Percentiles rank a stretch among this genome's conserved stretches.
Conservation (phyloP, 495 filamentous ascomycete species). For the Xylaria acuta region DNA sequence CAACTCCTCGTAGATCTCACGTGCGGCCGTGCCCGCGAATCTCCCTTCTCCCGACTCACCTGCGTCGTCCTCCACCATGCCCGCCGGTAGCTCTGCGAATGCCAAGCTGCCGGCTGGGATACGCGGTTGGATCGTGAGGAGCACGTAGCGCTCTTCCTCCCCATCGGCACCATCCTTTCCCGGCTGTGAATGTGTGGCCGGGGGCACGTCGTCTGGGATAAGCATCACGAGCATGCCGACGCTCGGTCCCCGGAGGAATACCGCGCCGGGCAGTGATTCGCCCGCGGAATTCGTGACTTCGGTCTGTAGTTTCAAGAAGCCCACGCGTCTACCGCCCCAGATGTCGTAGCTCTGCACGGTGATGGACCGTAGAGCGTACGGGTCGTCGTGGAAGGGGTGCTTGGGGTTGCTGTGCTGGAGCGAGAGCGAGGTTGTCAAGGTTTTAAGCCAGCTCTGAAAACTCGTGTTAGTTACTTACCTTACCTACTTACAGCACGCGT, state of each 20-base stretch:
- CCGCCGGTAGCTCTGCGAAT: conserved; percentile 83
- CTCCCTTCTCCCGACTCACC: conserved; percentile 48
- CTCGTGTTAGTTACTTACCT: conserved; percentile 21
- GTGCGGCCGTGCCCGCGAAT: conserved; percentile 79
- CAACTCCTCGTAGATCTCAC: conserved; percentile 84
- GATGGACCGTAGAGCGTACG: conserved; percentile 73
- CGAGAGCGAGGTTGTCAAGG: conserved; percentile 67
- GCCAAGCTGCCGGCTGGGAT: conserved; percentile 77
- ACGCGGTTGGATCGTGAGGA: conserved; percentile 84
- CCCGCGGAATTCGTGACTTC: conserved; percentile 67
- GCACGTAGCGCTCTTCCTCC: conserved; percentile 67
- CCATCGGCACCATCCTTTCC: conserved; percentile 38
- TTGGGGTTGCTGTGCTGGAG: conserved; percentile 60
- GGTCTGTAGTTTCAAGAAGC: conserved; percentile 79
- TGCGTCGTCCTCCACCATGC: conserved; percentile 77
- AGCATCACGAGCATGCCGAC: conserved; percentile 85
- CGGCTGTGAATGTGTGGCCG: no score
- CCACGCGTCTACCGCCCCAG: conserved; percentile 68
- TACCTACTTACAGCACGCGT: no score
- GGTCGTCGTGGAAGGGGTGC: conserved; percentile 74
- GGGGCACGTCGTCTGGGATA: conserved; percentile 69
- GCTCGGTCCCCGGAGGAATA: conserved; percentile 81
- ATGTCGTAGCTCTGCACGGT: conserved; percentile 77
- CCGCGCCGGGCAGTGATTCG: conserved; percentile 73
- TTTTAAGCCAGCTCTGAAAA: conserved; percentile 67